Base-by-base conservation (phyloP, 306 rosid genomes). In the Cucumis hystrix region DNA sequence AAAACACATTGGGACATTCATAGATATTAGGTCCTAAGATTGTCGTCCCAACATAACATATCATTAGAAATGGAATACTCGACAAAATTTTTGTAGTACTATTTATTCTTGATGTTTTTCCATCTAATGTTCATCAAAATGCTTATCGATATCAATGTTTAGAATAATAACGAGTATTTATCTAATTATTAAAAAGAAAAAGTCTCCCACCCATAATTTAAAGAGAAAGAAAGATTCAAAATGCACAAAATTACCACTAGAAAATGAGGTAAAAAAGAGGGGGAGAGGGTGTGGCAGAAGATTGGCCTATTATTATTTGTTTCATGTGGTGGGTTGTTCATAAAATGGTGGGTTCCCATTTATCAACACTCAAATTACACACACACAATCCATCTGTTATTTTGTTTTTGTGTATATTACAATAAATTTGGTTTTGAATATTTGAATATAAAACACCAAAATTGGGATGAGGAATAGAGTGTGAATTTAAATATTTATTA, bases 261-360 rank as follows among this genome's bases (percentile, higher is more conserved):
- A 67, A 39, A 67, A n/a, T 40, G 10, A 20, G 54, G 73, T 67
- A 21, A 66, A 40, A 39, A 65, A 11, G 6, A 6, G 12, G 16
- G 10, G 9, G 13, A 1, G 3, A 18, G 37, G 43, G 43, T 35
- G 75, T 45, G 75, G 58, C 75, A 70, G 75, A 70, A 45, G 7
- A 70, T 70, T 70, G 75, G 75, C 58, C 58, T 40, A 70, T 69
- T 28, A 28, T 28, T 70, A 33, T 69, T 67, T 67, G 74, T 67
- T 67, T 67, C 74, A 67, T 67, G 5, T 40, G 74, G 74, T 47
- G 45, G 54, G 54, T 33, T 23, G 49, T n/a, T 58, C 7, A 58
- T 58, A 10, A 45, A 69, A 43, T 41, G 75, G 75, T 69, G 75
- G 75, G 75, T 43, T 43, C 75, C 75, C 75, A 69, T 69, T 45